These are phyloP conservation scores for Ichthyophthirius multifiliis DNA, from an alignment of 169 alveolate species.

Conservation along the genomic window DNA sequence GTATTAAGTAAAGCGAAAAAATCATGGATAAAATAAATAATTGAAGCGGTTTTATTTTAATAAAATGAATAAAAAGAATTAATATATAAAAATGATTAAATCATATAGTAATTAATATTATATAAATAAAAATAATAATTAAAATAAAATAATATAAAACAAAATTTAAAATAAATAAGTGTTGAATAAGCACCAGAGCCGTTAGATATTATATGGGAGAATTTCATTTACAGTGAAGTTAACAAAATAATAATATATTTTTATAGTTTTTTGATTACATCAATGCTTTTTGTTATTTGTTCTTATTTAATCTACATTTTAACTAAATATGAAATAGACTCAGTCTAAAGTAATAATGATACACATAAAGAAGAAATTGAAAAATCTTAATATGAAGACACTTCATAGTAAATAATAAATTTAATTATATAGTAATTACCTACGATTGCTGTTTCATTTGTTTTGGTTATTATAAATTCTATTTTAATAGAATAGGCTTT, in stretches of 20 bases:
- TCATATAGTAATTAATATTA: not conserved
- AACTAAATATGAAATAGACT: not conserved
- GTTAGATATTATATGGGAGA: conserved; percentile 25
- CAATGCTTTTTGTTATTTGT: not conserved
- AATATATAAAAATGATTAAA: not conserved
- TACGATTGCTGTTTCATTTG: not conserved
- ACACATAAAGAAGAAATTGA: not conserved
- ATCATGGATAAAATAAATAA: too few species aligned
- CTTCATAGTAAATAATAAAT: not conserved
- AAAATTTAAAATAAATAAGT: not conserved
- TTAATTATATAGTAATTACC: too few species aligned
- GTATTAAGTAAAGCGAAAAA: too few species aligned
- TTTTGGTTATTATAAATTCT: not conserved
- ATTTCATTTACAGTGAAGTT: not conserved
- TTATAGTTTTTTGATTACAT: not conserved
- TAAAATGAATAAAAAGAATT: not conserved
- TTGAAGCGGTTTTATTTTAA: too few species aligned
- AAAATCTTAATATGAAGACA: not conserved
- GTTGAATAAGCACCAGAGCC: conserved; percentile 40
- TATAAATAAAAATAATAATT: too few species aligned
- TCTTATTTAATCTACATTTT: not conserved
- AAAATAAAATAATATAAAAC: not conserved
- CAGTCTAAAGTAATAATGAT: not conserved
- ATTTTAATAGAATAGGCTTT: not conserved
- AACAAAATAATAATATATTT: conserved; percentile 13